Evolutionary conservation across 1,284 basidiomycete genomes (phyloP).

Genomic region (Fereydounia khargensis): DNA sequence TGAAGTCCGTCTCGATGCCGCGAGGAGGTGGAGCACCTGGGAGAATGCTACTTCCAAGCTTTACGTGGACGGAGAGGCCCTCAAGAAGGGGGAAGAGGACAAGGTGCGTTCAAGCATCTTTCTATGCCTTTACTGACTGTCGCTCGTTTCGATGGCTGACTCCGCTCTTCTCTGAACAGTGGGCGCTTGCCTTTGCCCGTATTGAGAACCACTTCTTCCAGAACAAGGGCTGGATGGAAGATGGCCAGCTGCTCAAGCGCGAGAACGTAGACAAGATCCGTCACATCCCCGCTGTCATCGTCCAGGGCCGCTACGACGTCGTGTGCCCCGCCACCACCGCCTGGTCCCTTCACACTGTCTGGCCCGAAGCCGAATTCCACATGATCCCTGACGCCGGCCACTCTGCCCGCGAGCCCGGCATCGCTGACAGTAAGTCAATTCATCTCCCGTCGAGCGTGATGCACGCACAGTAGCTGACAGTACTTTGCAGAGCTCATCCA

Average conservation of each 20-base stretch:
- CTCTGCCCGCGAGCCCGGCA: constrained; percentile 76
- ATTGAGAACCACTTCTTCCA: constrained; percentile 90
- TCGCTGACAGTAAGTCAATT: constrained; percentile 61
- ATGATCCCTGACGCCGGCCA: constrained; percentile 89
- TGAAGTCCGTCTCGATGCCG: constrained; percentile 68
- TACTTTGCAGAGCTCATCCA: constrained; percentile 70
- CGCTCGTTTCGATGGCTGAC: too few species aligned
- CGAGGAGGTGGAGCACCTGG: constrained; percentile 70
- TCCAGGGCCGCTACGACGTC: constrained; percentile 68
- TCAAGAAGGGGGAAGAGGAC: constrained; percentile 37
- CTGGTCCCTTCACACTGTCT: constrained; percentile 50
- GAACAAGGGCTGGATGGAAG: constrained; percentile 77
- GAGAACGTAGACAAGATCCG: constrained; percentile 82
- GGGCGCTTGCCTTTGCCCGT: constrained; percentile 69
- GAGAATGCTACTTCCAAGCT: constrained; percentile 51
- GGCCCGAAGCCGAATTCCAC: constrained; percentile 34
- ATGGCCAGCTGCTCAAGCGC: constrained; percentile 79
- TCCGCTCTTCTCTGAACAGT: too few species aligned
- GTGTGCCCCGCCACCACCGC: constrained; percentile 61
- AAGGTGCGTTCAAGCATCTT: too few species aligned
- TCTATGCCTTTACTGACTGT: too few species aligned
- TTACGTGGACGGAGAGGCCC: constrained; percentile 39
- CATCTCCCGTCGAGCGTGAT: too few species aligned
- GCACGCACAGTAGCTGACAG: too few species aligned
- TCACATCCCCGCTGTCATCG: constrained; percentile 68